These are phyloP conservation scores for Musa itinerans DNA, from an alignment of 176 grass and related monocot species.

Conservation along the genomic window DNA sequence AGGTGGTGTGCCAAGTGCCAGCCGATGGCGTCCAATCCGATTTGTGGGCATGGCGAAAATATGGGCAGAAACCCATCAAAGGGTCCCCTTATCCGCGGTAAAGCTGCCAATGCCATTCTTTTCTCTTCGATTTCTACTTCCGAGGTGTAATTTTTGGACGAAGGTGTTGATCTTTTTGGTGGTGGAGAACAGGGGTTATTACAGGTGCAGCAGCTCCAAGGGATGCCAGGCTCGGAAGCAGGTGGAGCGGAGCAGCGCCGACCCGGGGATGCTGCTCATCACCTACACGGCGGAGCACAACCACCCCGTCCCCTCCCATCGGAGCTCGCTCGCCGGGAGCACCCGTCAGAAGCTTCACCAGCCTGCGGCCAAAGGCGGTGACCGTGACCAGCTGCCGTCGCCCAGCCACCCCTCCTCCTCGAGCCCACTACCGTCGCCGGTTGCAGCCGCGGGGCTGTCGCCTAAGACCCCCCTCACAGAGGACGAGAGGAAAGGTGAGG, in stretches of 20 bases:
- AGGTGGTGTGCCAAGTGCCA: slow-evolving; percentile 66
- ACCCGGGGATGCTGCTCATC: slow-evolving; percentile 38
- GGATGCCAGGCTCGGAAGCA: slow-evolving; percentile 55
- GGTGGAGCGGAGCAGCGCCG: slow-evolving; percentile 56
- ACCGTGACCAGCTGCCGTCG: neutral
- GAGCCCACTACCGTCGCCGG: slow-evolving; percentile 13
- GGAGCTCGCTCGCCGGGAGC: slow-evolving; percentile 66
- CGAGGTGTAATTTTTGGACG: neutral
- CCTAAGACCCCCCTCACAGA: slow-evolving; percentile 14
- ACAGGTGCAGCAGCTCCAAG: slow-evolving; percentile 59
- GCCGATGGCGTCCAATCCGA: slow-evolving; percentile 55
- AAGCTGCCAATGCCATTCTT: neutral
- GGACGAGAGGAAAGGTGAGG: neutral
- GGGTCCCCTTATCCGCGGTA: slow-evolving; percentile 94
- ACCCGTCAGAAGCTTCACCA: slow-evolving; percentile 27
- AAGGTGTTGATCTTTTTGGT: too few relatives aligned
- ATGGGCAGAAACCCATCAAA: slow-evolving; percentile 97
- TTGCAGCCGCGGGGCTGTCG: too few relatives aligned
- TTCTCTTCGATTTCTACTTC: neutral
- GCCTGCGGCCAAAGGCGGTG: neutral
- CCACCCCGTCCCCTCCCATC: slow-evolving; percentile 46
- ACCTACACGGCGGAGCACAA: slow-evolving; percentile 67
- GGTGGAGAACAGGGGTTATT: slow-evolving; percentile 42
- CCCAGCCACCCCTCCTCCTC: neutral
- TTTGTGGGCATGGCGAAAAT: slow-evolving; percentile 96